Evolutionary conservation across 2,329 filamentous ascomycete genomes (phyloP), one percentile per base, ranked within the genome.

Genomic region (Trichophyton simii): DNA sequence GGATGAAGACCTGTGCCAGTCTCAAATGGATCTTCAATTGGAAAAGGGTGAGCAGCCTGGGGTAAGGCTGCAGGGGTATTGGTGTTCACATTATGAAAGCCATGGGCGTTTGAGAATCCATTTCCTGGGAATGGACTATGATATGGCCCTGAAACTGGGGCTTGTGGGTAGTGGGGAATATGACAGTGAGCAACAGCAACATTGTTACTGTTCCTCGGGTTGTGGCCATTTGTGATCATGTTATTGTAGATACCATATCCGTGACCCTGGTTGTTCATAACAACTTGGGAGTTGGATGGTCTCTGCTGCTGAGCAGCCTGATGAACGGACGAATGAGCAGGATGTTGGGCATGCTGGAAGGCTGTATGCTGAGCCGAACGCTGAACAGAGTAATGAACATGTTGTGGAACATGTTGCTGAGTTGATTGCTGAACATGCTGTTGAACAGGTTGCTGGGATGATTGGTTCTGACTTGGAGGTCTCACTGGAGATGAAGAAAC

Each of bases 11-110:
- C 64, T 3, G 67, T 64, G 11, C 64, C 60, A 55, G 67, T 68
- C 4, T 71, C 70, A 54, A 72, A 68, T 11, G 71, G 70, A 65
- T 71, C 68, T 31, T 69, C 66, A 34, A 63, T 54, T n/a, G 58
- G 20, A 15, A 34, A 22, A 42, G 41, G 46, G 9, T n/a, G 57
- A 34, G n/a, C 41, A 48, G 48, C 11, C 38, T 20, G 13, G 9
- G 13, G 15, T 25, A 41, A 41, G 55, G 34, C n/a, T 36, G 28
- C 18, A 58, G n/a, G 20, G 28, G 55, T 41, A 41, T 57, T 57
- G 52, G 38, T 57, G 31, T 38, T 58, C 18, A 25, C 3, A 13
- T n/a, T 15, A 58, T 18, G 55, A 20, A 6, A 18, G 20, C 20
- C 28, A 13, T 38, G 13, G 18, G 20, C 13, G 38, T 11, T 18